A percentile compares a stretch with the other conserved stretches of the same genome.
Conservation (phyloP, 805 yeast species). For the Lipomyces orientalis region DNA sequence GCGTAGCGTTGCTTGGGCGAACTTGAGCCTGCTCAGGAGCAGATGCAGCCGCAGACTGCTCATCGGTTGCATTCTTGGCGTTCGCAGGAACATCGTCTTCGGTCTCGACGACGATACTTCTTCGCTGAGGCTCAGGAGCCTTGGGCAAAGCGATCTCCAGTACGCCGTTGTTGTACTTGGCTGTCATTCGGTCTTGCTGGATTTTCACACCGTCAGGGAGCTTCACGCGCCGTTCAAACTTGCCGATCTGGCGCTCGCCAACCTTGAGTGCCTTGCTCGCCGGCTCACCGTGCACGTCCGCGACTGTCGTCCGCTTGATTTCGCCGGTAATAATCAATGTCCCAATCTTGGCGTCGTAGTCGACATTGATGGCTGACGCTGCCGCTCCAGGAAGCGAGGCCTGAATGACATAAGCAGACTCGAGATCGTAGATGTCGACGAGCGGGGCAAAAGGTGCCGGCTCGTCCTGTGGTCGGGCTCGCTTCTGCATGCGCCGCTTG, state of each 20-base stretch:
- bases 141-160: constrained; percentile 54
- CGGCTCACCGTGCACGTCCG: constrained; percentile 8
- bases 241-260: constrained; percentile 49
- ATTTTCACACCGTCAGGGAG: constrained; percentile 50
- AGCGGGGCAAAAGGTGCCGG: constrained; percentile 13
- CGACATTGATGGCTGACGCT: constrained; percentile 24
- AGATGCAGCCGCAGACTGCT: neutral
- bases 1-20: neutral
- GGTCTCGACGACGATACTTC: neutral
- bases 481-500: constrained; percentile 7
- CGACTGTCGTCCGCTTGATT: constrained; percentile 13
- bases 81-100: constrained; percentile 7
- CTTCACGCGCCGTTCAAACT: constrained; percentile 51
- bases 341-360: constrained; percentile 19
- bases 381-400: constrained; percentile 25
- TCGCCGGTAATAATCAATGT: constrained; percentile 20
- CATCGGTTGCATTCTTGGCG: neutral
- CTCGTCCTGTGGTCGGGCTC: neutral
- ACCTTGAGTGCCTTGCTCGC: constrained; percentile 24
- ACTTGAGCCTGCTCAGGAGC: neutral
- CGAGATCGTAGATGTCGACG: constrained; percentile 28
- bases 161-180: constrained; percentile 55
- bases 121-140: constrained; percentile 13
- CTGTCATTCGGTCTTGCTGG: constrained; percentile 54
- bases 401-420: constrained; percentile 17